phyloP scores from a whole-genome alignment of 2,329 filamentous ascomycete species.

The Xylaria sp. region DNA sequence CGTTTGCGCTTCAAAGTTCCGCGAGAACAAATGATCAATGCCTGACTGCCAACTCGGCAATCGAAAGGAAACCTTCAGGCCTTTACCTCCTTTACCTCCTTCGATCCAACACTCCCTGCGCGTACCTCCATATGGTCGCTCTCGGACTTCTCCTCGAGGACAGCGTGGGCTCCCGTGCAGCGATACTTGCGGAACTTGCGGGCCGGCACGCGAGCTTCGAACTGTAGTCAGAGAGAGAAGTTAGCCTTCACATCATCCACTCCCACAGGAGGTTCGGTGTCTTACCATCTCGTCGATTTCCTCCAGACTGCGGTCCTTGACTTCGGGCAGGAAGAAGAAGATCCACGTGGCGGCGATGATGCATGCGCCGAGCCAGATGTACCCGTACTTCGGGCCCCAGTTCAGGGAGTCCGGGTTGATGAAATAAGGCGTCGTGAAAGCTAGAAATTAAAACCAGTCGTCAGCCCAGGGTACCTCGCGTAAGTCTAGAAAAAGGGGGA shows the following conservation, averaged over 20 bases:
- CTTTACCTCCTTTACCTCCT: constrained; percentile 8
- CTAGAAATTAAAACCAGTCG: too few relatives aligned
- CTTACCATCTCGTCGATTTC: constrained; percentile 59
- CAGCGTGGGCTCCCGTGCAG: constrained; percentile 36
- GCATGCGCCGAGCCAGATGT: constrained; percentile 53
- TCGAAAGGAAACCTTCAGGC: constrained; percentile 1
- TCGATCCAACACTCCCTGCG: not conserved
- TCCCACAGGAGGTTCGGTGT: not conserved
- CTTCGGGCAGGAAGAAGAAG: constrained; percentile 56
- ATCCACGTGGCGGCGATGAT: constrained; percentile 41
- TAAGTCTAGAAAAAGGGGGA: not conserved
- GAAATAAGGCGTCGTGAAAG: constrained; percentile 62
- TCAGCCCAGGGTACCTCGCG: not conserved
- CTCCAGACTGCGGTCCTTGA: constrained; percentile 55
- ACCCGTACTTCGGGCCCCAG: constrained; percentile 62
- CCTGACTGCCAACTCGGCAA: not conserved
- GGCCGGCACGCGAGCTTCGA: constrained; percentile 41
- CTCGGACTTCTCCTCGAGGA: constrained; percentile 28
- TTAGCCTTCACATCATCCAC: not conserved
- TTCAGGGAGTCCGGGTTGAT: constrained; percentile 57
- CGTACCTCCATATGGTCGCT: constrained; percentile 24
- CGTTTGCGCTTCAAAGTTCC: constrained; percentile 3
- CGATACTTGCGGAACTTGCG: constrained; percentile 42
- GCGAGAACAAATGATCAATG: not conserved
- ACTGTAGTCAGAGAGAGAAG: constrained; percentile 28